phyloP scores from a whole-genome alignment of 495 filamentous ascomycete genomes.

The Glonium stellatum region DNA sequence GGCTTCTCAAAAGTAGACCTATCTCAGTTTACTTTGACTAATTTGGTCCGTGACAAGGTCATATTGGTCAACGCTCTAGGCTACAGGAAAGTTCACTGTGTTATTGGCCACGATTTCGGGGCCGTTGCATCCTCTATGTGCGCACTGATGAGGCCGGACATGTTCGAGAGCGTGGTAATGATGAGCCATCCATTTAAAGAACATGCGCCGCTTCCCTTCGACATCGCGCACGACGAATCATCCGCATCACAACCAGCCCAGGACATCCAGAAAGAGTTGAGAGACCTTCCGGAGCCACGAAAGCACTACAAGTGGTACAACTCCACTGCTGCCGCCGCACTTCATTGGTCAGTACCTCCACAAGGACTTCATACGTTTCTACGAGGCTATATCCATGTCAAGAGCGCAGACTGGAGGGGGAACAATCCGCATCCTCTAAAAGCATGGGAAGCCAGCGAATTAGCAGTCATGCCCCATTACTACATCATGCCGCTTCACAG shows the following conservation, averaged over 20 bases:
- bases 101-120: constrained; percentile 64
- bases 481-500: constrained; percentile 58
- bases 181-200: constrained; percentile 55
- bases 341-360: constrained; percentile 50
- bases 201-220: constrained; percentile 45
- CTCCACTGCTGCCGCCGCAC: constrained; percentile 48
- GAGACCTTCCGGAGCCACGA: constrained; percentile 43
- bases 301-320: constrained; percentile 72
- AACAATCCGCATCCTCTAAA: constrained; percentile 50
- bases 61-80: constrained; percentile 55
- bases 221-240: constrained; percentile 35
- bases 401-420: constrained; percentile 52
- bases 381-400: constrained; percentile 62
- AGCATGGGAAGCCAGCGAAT: constrained; percentile 48
- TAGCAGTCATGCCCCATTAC: constrained; percentile 56
- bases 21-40: constrained; percentile 49
- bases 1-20: constrained; percentile 49
- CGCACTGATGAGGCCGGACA: constrained; percentile 56
- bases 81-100: constrained; percentile 49
- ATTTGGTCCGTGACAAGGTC: constrained; percentile 56
- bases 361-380: constrained; percentile 53
- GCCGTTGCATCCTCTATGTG: constrained; percentile 52
- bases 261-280: constrained; percentile 52
- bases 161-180: constrained; percentile 50
- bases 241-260: constrained; percentile 2